Conservation (phyloP, 2,329 filamentous ascomycete genomes). For the Incumbomyces delicatus region DNA sequence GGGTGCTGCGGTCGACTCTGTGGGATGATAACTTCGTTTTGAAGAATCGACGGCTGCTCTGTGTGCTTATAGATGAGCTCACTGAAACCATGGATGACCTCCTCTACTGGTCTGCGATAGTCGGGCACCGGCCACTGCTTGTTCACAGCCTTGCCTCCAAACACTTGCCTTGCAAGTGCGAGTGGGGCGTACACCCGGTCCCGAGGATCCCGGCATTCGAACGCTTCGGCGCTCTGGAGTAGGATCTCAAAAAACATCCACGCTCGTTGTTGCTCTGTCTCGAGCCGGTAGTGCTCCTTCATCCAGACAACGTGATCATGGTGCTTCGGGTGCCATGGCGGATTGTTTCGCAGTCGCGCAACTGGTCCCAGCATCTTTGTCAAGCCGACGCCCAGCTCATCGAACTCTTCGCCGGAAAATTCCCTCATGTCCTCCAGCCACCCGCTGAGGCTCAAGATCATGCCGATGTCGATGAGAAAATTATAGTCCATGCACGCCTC, state of each 20-base stretch:
- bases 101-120: conserved; percentile 2
- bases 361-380: conserved; percentile 7
- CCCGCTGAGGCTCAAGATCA: conserved; percentile 5
- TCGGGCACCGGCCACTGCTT: conserved; percentile 6
- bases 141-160: conserved; percentile 2
- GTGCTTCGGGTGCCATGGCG: conserved; percentile 7
- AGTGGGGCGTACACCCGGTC: conserved; percentile 4
- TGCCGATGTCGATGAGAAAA: conserved; percentile 7
- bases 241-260: conserved; percentile 8
- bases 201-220: conserved; percentile 5
- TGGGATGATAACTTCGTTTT: no score
- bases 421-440: conserved; percentile 4
- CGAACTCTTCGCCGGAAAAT: background rate
- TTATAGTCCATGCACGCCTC: conserved; percentile 8
- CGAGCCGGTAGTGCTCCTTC: background rate
- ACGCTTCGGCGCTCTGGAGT: conserved; percentile 4
- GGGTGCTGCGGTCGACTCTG: background rate
- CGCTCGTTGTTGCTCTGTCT: conserved; percentile 2
- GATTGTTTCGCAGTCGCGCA: background rate
- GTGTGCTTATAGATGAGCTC: conserved; percentile 2
- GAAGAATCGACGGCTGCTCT: background rate
- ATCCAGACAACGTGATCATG: conserved; percentile 1
- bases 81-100: conserved; percentile 1
- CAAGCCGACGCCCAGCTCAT: background rate
- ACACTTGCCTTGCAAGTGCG: conserved; percentile 1